Base-by-base conservation (phyloP, 2,329 filamentous ascomycete species). In the Didymella pinodella region DNA sequence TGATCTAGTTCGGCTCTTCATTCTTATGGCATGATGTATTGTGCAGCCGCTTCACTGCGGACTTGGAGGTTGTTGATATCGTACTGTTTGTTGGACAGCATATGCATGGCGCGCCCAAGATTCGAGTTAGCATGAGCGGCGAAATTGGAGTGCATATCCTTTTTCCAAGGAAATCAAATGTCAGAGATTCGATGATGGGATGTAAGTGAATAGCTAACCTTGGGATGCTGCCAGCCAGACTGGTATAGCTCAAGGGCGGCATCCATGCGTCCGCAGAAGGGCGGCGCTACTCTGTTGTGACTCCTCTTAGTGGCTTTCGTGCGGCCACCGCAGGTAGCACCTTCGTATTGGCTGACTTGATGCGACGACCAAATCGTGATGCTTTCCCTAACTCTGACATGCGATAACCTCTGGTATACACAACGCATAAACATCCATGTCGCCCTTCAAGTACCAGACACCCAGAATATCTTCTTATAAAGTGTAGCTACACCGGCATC, bases 11-110 rank as follows among this genome's bases (percentile, higher is more conserved):
- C 36, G 64, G n/a, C 28, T 34, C 20, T 25, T 32, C 36, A 43
- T 57, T 53, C 22, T 51, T 52, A 49, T 41, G 20, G 31, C 41
- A 53, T 41, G 14, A 8, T 36, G 18, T 43, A 16, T 59, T 57
- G 52, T 52, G 50, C 38, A 48, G 34, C 28, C 43, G 49, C 26
- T 11, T 46, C 34, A 3, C 43, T 22, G 41, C 12, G 40, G 40
- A 31, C 26, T 29, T 45, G 25, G 28, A 34, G 53, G 18, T 22
- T 40, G 44, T 62, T 51, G 47, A 63, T 65, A 61, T 31, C 49
- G 55, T 63, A 63, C 63, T 61, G 53, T 65, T 52, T 65, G 56
- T 52, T 58, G 41, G 53, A 48, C 46, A 51, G 51, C 51, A 54
- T 54, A 54, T 54, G 51, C 56, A 51, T 54, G 56, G 28, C 40